These are phyloP conservation scores for Sporothrix phasma DNA, from an alignment of 2,329 filamentous ascomycete species.

Conservation along the genomic window DNA sequence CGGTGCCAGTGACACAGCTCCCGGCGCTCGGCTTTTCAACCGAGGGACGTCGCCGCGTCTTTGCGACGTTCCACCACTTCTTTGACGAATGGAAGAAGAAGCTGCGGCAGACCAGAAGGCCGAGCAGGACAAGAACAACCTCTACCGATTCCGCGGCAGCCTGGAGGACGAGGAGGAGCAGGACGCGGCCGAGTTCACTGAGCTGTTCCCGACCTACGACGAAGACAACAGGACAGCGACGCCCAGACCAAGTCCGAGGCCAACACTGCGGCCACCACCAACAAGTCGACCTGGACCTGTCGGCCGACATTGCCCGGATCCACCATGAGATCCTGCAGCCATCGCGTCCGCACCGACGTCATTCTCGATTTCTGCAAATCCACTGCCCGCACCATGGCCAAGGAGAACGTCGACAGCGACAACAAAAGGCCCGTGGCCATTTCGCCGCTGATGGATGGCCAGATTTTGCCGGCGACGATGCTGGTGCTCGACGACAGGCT, in stretches of 20 bases:
- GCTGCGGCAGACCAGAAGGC: constrained; percentile 66
- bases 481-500: constrained; percentile 55
- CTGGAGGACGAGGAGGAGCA: constrained; percentile 65
- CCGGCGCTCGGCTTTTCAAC: constrained; percentile 26
- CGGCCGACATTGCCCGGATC: constrained; percentile 50
- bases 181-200: constrained; percentile 63
- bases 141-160: constrained; percentile 77
- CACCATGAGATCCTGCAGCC: constrained; percentile 47
- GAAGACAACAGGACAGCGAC: constrained; percentile 27
- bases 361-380: constrained; percentile 37
- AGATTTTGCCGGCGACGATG: constrained; percentile 56
- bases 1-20: constrained; percentile 34
- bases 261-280: background rate
- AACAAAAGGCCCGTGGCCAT: constrained; percentile 16
- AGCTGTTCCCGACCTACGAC: constrained; percentile 73
- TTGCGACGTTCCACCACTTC: constrained; percentile 59
- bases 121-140: constrained; percentile 60
- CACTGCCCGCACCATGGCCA: constrained; percentile 32
- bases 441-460: constrained; percentile 34
- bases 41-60: constrained; percentile 44
- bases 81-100: constrained; percentile 73
- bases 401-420: constrained; percentile 17
- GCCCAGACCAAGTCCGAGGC: constrained; percentile 15
- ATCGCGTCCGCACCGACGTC: constrained; percentile 31
- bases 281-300: constrained; percentile 40